A percentile compares a stretch with the other conserved stretches of the same genome.
Evolutionary conservation across 2,329 filamentous ascomycete species (phyloP).

Genomic region (Drechmeria coniospora): DNA sequence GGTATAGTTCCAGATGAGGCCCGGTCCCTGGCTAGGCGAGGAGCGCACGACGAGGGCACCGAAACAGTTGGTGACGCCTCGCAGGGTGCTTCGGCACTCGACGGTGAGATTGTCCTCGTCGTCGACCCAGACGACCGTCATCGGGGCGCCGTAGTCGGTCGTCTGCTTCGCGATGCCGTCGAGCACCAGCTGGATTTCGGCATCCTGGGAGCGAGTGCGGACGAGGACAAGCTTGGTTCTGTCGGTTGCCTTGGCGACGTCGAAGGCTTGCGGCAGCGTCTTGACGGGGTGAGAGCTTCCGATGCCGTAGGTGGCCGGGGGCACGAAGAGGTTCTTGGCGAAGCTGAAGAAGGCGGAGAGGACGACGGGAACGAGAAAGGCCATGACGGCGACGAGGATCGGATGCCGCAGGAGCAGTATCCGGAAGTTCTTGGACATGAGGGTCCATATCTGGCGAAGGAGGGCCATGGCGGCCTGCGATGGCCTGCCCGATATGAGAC

Average conservation of each 20-base stretch:
- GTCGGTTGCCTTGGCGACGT: constrained; percentile 34
- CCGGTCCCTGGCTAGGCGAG: constrained; percentile 54
- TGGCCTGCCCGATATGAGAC: too few species aligned
- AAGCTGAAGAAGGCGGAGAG: constrained; percentile 49
- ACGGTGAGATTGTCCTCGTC: constrained; percentile 42
- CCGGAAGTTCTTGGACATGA: constrained; percentile 46
- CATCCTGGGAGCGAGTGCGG: constrained; percentile 54
- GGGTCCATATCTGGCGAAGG: constrained; percentile 41
- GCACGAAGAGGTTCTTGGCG: constrained; percentile 70
- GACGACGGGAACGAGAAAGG: constrained; percentile 42
- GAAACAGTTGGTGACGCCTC: constrained; percentile 57
- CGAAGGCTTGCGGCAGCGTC: constrained; percentile 48
- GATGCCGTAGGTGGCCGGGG: constrained; percentile 62
- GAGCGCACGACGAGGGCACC: constrained; percentile 60
- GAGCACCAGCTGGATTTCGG: constrained; percentile 60
- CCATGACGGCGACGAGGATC: constrained; percentile 35
- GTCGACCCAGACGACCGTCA: constrained; percentile 37
- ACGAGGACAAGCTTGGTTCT: constrained; percentile 63
- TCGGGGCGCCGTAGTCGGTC: constrained; percentile 33
- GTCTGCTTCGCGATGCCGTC: constrained; percentile 43
- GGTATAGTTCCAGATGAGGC: constrained; percentile 71
- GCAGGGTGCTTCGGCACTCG: constrained; percentile 46
- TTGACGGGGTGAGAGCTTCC: constrained; percentile 45
- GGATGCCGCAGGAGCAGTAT: constrained; percentile 40
- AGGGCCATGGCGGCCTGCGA: constrained; percentile 28